Conservation (phyloP, 2,329 filamentous ascomycete genomes). For the Fusarium tanahbumbuense region DNA sequence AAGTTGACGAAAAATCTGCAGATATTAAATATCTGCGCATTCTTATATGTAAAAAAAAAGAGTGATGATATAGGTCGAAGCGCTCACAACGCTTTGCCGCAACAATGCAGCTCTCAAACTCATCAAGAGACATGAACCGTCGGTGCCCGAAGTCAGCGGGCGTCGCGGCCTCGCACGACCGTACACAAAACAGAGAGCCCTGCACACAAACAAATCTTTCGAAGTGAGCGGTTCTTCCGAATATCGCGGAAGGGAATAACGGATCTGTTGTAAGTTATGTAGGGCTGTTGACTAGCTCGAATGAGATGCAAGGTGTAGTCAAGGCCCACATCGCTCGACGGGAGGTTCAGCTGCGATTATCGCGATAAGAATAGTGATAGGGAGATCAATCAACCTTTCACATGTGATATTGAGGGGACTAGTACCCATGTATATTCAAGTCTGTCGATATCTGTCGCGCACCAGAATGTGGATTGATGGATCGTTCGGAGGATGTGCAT, state of each 20-base stretch:
- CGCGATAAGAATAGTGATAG: constrained; percentile 4
- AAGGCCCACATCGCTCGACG: constrained; percentile 19
- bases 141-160: constrained; percentile 19
- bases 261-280: constrained; percentile 13
- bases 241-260: background rate
- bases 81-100: constrained; percentile 11
- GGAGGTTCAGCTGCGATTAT: constrained; percentile 9
- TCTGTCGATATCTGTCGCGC: background rate
- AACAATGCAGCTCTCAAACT: constrained; percentile 2
- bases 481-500: background rate
- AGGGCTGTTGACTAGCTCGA: constrained; percentile 29
- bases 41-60: background rate
- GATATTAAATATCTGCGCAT: background rate
- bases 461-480: background rate
- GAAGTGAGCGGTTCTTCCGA: constrained; percentile 13
- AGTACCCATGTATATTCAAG: background rate
- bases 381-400: background rate
- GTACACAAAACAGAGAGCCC: constrained; percentile 1
- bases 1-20: background rate
- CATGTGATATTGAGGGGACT: constrained; percentile 16
- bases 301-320: constrained; percentile 23
- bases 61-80: background rate
- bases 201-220: background rate
- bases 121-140: background rate
- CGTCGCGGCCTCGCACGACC: background rate